These are phyloP conservation scores for Ophiostoma sp. DNA, from an alignment of 2,329 filamentous ascomycete genomes.

Conservation along the genomic window DNA sequence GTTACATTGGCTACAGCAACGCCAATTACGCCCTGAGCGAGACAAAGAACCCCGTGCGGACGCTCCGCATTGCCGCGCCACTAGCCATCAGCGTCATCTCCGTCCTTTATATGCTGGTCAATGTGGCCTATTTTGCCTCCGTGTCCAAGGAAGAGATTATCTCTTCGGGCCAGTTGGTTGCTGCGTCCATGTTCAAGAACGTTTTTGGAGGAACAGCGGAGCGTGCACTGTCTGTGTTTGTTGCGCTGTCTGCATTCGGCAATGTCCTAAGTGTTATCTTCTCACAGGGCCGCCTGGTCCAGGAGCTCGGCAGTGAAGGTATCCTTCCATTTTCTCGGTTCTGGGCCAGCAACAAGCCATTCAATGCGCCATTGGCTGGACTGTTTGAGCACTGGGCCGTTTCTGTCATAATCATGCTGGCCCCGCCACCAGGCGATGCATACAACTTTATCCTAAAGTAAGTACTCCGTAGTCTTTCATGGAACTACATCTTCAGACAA, in stretches of 20 bases:
- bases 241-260: conserved; percentile 66
- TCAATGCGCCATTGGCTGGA: conserved; percentile 61
- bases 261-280: conserved; percentile 69
- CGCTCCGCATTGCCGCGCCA: conserved; percentile 65
- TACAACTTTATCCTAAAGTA: conserved; percentile 65
- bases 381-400: conserved; percentile 65
- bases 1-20: conserved; percentile 67
- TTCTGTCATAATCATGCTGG: conserved; percentile 65
- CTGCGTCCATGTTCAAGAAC: conserved; percentile 57
- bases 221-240: conserved; percentile 62
- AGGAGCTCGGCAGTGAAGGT: conserved; percentile 66
- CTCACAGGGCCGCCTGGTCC: conserved; percentile 65
- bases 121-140: conserved; percentile 66
- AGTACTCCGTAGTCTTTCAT: conserved; percentile 30
- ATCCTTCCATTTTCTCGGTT: conserved; percentile 63
- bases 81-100: conserved; percentile 59
- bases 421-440: conserved; percentile 65
- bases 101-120: conserved; percentile 65
- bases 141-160: conserved; percentile 56
- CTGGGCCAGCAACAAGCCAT: conserved; percentile 64
- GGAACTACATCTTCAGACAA: background rate
- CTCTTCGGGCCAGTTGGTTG: conserved; percentile 52
- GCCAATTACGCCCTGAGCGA: conserved; percentile 67
- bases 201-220: conserved; percentile 56
- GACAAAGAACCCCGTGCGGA: conserved; percentile 64